These are phyloP conservation scores for Pichia membranifaciens DNA, from an alignment of 805 yeast species.

Conservation along the genomic window DNA sequence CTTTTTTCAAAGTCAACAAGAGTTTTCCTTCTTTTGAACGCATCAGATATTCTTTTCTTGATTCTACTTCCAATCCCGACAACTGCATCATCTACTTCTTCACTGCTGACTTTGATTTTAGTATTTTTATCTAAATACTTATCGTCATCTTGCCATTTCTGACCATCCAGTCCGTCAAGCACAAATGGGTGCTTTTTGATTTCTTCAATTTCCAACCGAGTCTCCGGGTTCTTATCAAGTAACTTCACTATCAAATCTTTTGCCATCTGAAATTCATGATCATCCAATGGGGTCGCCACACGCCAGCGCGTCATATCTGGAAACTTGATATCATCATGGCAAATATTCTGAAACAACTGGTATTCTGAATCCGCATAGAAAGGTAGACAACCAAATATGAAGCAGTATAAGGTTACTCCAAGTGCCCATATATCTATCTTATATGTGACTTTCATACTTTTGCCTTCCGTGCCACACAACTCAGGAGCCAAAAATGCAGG, in stretches of 20 bases:
- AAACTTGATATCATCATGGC: constrained; percentile 49
- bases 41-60: constrained; percentile 44
- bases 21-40: constrained; percentile 20
- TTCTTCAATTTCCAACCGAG: constrained; percentile 62
- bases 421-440: constrained; percentile 97
- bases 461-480: constrained; percentile 58
- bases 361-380: constrained; percentile 83
- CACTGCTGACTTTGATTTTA: constrained; percentile 55
- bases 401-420: constrained; percentile 86
- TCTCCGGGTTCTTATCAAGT: constrained; percentile 62
- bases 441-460: constrained; percentile 52
- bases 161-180: constrained; percentile 23
- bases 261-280: constrained; percentile 33
- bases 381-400: constrained; percentile 83
- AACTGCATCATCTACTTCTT: constrained; percentile 73
- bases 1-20: background rate
- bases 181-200: constrained; percentile 73
- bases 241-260: constrained; percentile 56
- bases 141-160: constrained; percentile 23
- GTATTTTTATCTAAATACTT: constrained; percentile 26
- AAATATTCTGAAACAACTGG: constrained; percentile 79
- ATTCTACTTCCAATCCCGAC: constrained; percentile 72
- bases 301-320: constrained; percentile 40
- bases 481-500: constrained; percentile 98
- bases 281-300: constrained; percentile 19